A percentile compares a stretch with the other conserved stretches of the same genome.
These are phyloP conservation scores for Hygrocybe coccinea DNA, from an alignment of 768 basidiomycete species.

Conservation along the genomic window DNA sequence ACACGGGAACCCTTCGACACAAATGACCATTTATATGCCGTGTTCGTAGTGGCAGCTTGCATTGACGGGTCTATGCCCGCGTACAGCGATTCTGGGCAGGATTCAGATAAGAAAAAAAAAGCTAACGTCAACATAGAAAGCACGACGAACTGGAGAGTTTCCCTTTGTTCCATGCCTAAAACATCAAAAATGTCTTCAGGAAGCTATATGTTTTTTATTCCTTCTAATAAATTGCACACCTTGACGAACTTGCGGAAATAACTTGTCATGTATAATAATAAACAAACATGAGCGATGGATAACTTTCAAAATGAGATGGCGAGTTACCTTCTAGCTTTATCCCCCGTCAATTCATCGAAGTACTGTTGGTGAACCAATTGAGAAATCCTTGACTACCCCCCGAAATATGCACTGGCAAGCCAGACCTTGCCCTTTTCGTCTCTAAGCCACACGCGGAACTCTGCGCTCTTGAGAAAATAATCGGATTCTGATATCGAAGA, in stretches of 20 bases:
- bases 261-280: conserved; percentile 44
- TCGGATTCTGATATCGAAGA: conserved; percentile 74
- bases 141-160: conserved; percentile 54
- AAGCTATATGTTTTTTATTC: not conserved
- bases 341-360: conserved; percentile 80
- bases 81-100: conserved; percentile 48
- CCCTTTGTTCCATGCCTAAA: conserved; percentile 80
- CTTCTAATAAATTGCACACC: conserved; percentile 34
- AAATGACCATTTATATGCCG: conserved; percentile 86
- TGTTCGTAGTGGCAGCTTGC: conserved; percentile 60
- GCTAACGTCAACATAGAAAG: not conserved
- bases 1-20: conserved; percentile 58
- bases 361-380: conserved; percentile 45
- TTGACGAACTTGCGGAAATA: conserved; percentile 94
- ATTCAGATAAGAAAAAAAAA: not conserved
- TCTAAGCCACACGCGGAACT: conserved; percentile 85
- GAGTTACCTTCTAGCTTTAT: conserved; percentile 68
- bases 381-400: not conserved
- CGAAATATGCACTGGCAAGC: not conserved
- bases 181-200: too few relatives aligned
- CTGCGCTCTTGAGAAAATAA: conserved; percentile 84
- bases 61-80: conserved; percentile 53
- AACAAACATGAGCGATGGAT: not conserved
- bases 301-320: conserved; percentile 26
- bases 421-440: conserved; percentile 51